phyloP scores from a whole-genome alignment of 805 yeast genomes.

The Kregervanrija delftensis region DNA sequence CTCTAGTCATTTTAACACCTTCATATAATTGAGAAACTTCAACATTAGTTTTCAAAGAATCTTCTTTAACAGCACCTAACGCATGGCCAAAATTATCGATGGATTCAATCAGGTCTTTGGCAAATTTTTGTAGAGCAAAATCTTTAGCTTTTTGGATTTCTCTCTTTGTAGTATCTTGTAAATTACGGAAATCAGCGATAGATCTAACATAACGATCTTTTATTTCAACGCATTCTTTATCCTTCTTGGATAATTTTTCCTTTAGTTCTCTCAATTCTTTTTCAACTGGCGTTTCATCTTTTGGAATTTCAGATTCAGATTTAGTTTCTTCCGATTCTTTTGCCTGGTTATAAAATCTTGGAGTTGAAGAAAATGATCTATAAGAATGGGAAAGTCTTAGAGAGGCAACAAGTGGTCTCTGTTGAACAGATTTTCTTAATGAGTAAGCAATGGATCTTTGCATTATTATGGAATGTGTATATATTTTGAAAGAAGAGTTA shows the following conservation, averaged over 20 bases:
- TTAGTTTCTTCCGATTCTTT: slow-evolving; percentile 11
- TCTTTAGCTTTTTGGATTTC: slow-evolving; percentile 84
- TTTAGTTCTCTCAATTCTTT: slow-evolving; percentile 35
- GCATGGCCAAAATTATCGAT: slow-evolving; percentile 90
- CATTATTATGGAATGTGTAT: slow-evolving; percentile 10
- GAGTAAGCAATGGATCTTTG: slow-evolving; percentile 20
- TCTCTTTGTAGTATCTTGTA: slow-evolving; percentile 84
- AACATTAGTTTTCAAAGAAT: slow-evolving; percentile 46
- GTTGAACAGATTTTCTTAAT: slow-evolving; percentile 11
- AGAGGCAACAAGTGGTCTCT: slow-evolving; percentile 1
- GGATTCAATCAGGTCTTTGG: slow-evolving; percentile 82
- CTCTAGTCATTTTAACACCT: slow-evolving; percentile 87
- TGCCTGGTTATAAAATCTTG: slow-evolving; percentile 25
- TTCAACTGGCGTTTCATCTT: slow-evolving; percentile 20
- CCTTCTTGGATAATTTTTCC: slow-evolving; percentile 51
- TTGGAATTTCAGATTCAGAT: slow-evolving; percentile 11
- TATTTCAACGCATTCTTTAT: slow-evolving; percentile 69
- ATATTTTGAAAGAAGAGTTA: no score
- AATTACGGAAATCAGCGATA: slow-evolving; percentile 86
- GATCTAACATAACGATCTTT: slow-evolving; percentile 80
- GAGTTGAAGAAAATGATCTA: slow-evolving; percentile 20
- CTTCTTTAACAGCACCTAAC: slow-evolving; percentile 60
- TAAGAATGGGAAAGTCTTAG: slow-evolving; percentile 9
- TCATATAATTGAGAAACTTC: slow-evolving; percentile 74
- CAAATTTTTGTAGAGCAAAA: slow-evolving; percentile 87